Evolutionary conservation across 495 filamentous ascomycete genomes (phyloP).

Genomic region (Penicillium odoratum): DNA sequence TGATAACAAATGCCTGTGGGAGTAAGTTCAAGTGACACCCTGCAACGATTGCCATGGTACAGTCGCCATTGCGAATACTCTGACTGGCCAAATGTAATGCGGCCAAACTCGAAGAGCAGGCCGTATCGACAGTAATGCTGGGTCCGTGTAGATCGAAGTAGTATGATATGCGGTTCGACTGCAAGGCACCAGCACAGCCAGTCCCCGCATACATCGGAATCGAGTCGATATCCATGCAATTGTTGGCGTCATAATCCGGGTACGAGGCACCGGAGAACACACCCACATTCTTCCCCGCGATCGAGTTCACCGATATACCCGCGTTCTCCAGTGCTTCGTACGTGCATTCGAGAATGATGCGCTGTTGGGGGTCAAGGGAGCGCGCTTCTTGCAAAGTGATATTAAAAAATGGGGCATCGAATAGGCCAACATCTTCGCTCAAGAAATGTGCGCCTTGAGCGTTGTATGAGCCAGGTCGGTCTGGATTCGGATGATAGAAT

Average conservation of each 20-base stretch:
- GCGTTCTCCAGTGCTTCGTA: conserved; percentile 51
- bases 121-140: conserved; percentile 48
- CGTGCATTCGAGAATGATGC: conserved; percentile 42
- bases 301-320: conserved; percentile 41
- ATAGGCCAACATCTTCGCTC: conserved; percentile 50
- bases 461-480: conserved; percentile 31
- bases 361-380: conserved; percentile 51
- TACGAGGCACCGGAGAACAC: conserved; percentile 47
- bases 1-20: conserved; percentile 31
- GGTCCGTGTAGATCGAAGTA: conserved; percentile 44
- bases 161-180: conserved; percentile 48
- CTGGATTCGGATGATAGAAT: conserved; percentile 41
- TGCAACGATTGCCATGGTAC: conserved; percentile 40
- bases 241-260: conserved; percentile 45
- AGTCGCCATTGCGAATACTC: conserved; percentile 45
- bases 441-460: conserved; percentile 40
- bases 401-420: conserved; percentile 58
- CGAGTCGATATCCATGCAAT: conserved; percentile 40
- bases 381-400: conserved; percentile 45
- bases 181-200: conserved; percentile 45
- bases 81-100: conserved; percentile 53
- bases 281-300: conserved; percentile 46
- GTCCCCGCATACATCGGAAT: conserved; percentile 46
- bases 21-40: conserved; percentile 41
- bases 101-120: conserved; percentile 53